Percentiles rank a stretch among this genome's conserved stretches.
Evolutionary conservation across 495 filamentous ascomycete genomes (phyloP).

Genomic region (Umbilicaria muhlenbergii): DNA sequence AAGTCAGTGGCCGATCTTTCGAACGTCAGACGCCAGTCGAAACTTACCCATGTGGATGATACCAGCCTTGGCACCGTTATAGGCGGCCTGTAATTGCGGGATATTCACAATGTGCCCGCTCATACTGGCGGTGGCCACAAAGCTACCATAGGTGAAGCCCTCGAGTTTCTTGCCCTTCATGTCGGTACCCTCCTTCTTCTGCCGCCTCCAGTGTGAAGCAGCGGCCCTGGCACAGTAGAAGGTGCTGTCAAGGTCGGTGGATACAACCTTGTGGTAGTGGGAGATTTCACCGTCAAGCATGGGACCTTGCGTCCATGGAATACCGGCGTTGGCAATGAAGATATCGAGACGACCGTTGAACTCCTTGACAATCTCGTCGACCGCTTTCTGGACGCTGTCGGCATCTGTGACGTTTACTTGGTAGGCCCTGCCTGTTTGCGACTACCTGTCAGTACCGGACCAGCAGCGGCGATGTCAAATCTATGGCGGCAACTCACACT

Average conservation of each 20-base stretch:
- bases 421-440: slow-evolving; percentile 52
- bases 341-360: slow-evolving; percentile 64
- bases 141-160: slow-evolving; percentile 53
- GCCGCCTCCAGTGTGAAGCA: slow-evolving; percentile 49
- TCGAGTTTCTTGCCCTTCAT: slow-evolving; percentile 49
- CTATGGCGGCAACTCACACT: slow-evolving; percentile 33
- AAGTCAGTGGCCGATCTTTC: neutral
- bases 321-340: slow-evolving; percentile 68
- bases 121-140: slow-evolving; percentile 69
- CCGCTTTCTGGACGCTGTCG: slow-evolving; percentile 37
- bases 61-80: slow-evolving; percentile 79
- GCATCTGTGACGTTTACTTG: slow-evolving; percentile 49
- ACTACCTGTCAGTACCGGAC: neutral
- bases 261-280: slow-evolving; percentile 52
- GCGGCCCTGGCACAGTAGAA: slow-evolving; percentile 72
- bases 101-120: slow-evolving; percentile 78
- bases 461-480: neutral
- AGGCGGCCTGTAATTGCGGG: slow-evolving; percentile 71
- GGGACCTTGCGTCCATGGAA: slow-evolving; percentile 54
- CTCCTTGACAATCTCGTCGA: slow-evolving; percentile 45
- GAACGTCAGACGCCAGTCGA: neutral
- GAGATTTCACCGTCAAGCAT: slow-evolving; percentile 49
- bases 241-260: slow-evolving; percentile 65
- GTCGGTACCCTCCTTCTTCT: slow-evolving; percentile 50
- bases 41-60: slow-evolving; percentile 66